Evolutionary conservation across 192 early-diverging fungal genomes (phyloP).

Genomic region (Coemansia sp.): DNA sequence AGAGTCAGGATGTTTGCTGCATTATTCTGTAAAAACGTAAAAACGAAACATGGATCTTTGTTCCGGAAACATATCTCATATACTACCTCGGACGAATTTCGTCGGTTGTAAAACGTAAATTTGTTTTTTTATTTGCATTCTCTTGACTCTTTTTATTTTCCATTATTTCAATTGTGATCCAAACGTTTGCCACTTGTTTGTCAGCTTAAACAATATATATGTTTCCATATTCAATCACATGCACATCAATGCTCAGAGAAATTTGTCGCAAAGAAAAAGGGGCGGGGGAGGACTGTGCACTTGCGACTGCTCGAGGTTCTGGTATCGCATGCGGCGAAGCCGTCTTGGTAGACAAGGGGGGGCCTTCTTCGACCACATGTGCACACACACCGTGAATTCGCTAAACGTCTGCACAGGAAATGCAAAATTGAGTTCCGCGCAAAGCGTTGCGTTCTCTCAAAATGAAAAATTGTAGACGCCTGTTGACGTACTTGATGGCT

Average conservation of each 20-base stretch:
- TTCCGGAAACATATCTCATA: background rate
- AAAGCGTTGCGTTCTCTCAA: slow-evolving; percentile 24
- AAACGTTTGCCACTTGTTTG: too few species aligned
- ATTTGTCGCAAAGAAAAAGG: slow-evolving; percentile 1
- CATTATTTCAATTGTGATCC: background rate
- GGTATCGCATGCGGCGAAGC: background rate
- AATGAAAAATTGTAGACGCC: slow-evolving; percentile 8
- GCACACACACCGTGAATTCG: background rate
- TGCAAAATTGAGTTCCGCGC: slow-evolving; percentile 1
- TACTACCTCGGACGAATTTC: too few species aligned
- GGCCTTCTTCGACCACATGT: slow-evolving; percentile 1
- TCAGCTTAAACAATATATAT: background rate
- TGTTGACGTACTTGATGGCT: slow-evolving; percentile 10
- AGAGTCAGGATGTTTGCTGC: background rate
- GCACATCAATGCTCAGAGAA: slow-evolving; percentile 11
- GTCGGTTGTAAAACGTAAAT: too few species aligned
- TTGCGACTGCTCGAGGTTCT: slow-evolving; percentile 7
- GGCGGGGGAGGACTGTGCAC: too few species aligned
- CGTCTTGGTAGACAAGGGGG: background rate
- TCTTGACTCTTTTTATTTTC: background rate
- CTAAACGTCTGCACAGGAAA: background rate
- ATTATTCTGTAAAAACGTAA: slow-evolving; percentile 13
- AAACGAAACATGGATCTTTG: background rate
- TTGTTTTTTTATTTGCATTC: background rate
- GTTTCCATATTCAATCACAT: slow-evolving; percentile 11